Base-by-base conservation (phyloP, 495 filamentous ascomycete genomes). In the Penicillium riverlandense region DNA sequence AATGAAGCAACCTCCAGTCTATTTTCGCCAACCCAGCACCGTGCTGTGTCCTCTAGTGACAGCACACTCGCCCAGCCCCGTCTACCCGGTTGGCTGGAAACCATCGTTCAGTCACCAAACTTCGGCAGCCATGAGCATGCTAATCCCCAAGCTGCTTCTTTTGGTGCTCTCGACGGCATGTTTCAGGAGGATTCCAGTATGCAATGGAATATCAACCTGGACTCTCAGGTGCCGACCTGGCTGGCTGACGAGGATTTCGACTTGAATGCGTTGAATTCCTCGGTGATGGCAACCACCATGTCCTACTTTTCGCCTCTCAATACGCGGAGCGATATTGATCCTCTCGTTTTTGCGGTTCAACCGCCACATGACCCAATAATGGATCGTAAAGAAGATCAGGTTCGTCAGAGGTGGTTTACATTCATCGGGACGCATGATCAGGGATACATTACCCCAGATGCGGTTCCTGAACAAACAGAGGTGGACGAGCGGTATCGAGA, bases 181-280 rank as follows among this genome's bases (percentile, higher is more conserved):
- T 40, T 44, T 22, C 22, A 22, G 22, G 22, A 22, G 22, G 34
- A 37, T 13, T 28, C 15, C 11, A 32, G 6, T 9, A 35, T 40
- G 37, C 30, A 44, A 22, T 33, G 50, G 36, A 42, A 49, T 34
- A 14, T 49, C 37, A 16, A 43, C 38, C 16, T 30, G 15, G 12
- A 46, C 37, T 38, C 43, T 11, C 40, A 46, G 32, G 28, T 38
- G 8, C 55, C 58, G 8, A 35, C 43, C 0, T 58, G 55, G 58
- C 35, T 61, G n/a, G 49, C 48, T 1, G 43, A 45, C 35, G 52
- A 61, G 7, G 41, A 58, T 22, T 61, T 61, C 43, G 54, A 61
- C 33, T 15, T 61, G 8, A 47, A 45, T 37, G 55, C 52, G 15
- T 30, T 61, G 10, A 58, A 58, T 45, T 16, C 49, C 8, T 42